Base-by-base conservation (phyloP, 305 asterid genomes). In the Solanum chacoense region DNA sequence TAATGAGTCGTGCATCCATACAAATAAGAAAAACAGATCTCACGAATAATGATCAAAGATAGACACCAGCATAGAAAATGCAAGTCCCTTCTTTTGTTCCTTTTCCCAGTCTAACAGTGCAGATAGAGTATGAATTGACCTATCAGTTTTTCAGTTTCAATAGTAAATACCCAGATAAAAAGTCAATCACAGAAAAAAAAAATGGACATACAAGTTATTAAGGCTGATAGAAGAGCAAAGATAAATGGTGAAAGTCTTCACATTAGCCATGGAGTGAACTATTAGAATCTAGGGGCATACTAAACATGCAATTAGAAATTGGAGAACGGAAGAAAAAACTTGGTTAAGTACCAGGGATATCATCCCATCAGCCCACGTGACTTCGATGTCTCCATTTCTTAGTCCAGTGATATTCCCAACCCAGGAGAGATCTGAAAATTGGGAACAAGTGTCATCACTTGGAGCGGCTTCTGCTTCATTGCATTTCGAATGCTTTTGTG, bases 351-450 rank as follows among this genome's bases (percentile, higher is more conserved):
- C 98, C 96, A 90, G 90, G 83, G 99, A 95, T 91, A 94, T 89
- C 97, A 95, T 98, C 86, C 98, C 99, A 93, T 98, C 98, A 87
- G 98, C 99, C 99, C 99, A 96, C 59, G 95, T 93, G 87, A 98
- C 99, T 92, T 98, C 96, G 79, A 98, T 96, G 90, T 95, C 98
- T 76, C 99, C 99, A 89, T 94, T 93, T 90, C 91, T 93, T 81
- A 96, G 95, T 88, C 98, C 97, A 34, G 95, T 98, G 91, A 98
- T 96, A 92, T 95, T 96, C 92, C 99, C 99, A 37, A 96, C 99
- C 99, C 99, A 96, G 84, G 99, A 92, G 89, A 96, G 96, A 91
- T 94, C 98, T 45, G 95, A 94, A 91, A 95, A 95, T 63, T 92
- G 95, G 84, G 92, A 36, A 88, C 92, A 89, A 37, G 75, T 78